Percentiles rank a stretch among this genome's conserved stretches.
phyloP scores from a whole-genome alignment of 345 rosid genomes.

The Arabidopsis suecica region DNA sequence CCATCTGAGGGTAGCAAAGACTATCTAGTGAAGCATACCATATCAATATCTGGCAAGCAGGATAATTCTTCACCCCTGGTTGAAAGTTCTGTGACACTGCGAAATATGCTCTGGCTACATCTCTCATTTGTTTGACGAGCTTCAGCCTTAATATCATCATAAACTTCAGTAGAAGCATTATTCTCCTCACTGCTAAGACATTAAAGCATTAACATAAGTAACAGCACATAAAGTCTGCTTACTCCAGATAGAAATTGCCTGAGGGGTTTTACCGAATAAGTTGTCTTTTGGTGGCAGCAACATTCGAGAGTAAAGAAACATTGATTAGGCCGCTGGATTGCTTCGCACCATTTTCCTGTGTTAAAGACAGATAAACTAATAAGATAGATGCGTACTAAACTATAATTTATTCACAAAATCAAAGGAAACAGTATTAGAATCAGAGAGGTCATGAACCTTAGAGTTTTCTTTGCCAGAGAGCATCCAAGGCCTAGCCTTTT shows the following conservation, averaged over 20 bases:
- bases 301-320: slow-evolving; percentile 58
- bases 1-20: slow-evolving; percentile 28
- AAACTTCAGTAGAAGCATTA: slow-evolving; percentile 51
- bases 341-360: slow-evolving; percentile 60
- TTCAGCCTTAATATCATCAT: slow-evolving; percentile 47
- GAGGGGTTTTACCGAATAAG: slow-evolving; percentile 54
- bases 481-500: slow-evolving; percentile 69
- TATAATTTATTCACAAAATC: neutral
- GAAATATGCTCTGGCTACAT: slow-evolving; percentile 69
- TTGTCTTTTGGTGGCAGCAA: slow-evolving; percentile 60
- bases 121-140: slow-evolving; percentile 54
- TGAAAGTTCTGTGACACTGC: slow-evolving; percentile 85
- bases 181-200: slow-evolving; percentile 53
- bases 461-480: slow-evolving; percentile 62
- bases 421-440: slow-evolving; percentile 23
- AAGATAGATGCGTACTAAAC: slow-evolving; percentile 24
- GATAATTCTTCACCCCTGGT: slow-evolving; percentile 60
- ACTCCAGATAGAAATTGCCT: slow-evolving; percentile 11
- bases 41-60: slow-evolving; percentile 60
- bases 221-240: neutral
- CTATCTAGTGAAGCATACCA: slow-evolving; percentile 61
- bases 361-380: slow-evolving; percentile 26
- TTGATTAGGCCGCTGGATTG: slow-evolving; percentile 54
- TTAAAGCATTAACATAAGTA: slow-evolving; percentile 24
- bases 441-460: slow-evolving; percentile 53